Percentiles rank a stretch among this genome's conserved stretches.
These are phyloP conservation scores for Kodamaea fukazawae DNA, from an alignment of 805 yeast genomes.

Conservation along the genomic window DNA sequence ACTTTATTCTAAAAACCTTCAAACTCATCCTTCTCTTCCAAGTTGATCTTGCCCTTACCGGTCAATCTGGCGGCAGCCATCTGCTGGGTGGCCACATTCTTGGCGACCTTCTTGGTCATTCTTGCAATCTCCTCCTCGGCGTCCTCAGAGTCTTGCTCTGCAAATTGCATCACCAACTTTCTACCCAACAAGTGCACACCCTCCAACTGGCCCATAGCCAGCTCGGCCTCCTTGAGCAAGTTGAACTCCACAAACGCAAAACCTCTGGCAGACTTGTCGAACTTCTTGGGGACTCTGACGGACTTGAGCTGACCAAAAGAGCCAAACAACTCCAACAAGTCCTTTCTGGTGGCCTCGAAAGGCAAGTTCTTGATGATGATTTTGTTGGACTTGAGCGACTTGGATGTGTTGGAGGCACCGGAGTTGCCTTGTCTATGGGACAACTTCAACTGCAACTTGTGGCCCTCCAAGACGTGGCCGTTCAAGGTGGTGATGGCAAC, in stretches of 20 bases:
- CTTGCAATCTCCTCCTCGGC: constrained; percentile 88
- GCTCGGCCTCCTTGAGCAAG: constrained; percentile 83
- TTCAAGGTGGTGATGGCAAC: constrained; percentile 72
- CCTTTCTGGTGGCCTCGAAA: constrained; percentile 91
- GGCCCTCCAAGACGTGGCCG: constrained; percentile 82
- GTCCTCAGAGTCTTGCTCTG: constrained; percentile 74
- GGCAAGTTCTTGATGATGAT: constrained; percentile 95
- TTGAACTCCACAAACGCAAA: constrained; percentile 95
- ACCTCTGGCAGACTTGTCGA: constrained; percentile 93
- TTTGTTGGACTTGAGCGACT: constrained; percentile 56
- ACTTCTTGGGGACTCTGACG: constrained; percentile 93
- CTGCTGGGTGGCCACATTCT: constrained; percentile 76
- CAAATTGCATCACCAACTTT: constrained; percentile 88
- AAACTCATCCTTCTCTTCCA: constrained; percentile 48
- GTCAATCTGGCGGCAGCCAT: constrained; percentile 64
- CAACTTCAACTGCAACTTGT: constrained; percentile 81
- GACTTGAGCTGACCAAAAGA: constrained; percentile 94
- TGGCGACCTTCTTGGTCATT: constrained; percentile 82
- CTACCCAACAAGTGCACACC: constrained; percentile 98
- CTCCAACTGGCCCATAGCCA: constrained; percentile 87
- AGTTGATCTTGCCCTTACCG: constrained; percentile 72
- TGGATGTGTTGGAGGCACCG: constrained; percentile 18
- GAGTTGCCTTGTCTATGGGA: constrained; percentile 68
- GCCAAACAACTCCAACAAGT: constrained; percentile 87
- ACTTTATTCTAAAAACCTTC: constrained; percentile 19